Base-by-base conservation (phyloP, 106 monocot species). In the Ottelia alismoides region DNA sequence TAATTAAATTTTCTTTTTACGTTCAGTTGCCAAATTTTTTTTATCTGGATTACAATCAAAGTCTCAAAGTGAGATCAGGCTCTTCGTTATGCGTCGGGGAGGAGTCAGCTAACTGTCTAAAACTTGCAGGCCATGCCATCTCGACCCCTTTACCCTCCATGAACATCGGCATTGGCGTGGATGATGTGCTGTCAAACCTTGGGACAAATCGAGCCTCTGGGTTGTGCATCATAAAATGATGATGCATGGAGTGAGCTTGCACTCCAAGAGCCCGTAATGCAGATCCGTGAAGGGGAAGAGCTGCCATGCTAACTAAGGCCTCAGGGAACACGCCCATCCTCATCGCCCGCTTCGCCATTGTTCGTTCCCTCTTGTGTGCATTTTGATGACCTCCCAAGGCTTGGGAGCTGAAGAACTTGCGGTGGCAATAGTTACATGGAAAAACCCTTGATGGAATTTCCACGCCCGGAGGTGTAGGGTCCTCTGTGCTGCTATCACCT, bases 381-480 rank as follows among this genome's bases (percentile, higher is more conserved):
- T 79, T 79, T 35, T 79, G 78, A 40, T 79, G 78, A 22, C 78
- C 78, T 0, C 78, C 73, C 24, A 79, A 27, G 6, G 78, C 73
- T 46, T 73, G 73, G 2, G 78, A 76, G 63, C 76, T 82, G 65
- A 30, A 76, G 72, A 81, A 81, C 52, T 81, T 72, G 14, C 81
- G 62, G 22, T 62, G 63, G 72, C 81, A 81, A 58, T 81, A 81
- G 72, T 81, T 81, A 69, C 76, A 82, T 14, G 73, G 66, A 55
- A 76, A 76, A 43, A 70, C 66, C 22, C 73, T 50, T 0, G 55
- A 16, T 0, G 73, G 65, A 22, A 55, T 29, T 0, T 55, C 27
- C n/a, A 31, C 10, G 2, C 11, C 40, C 18, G 22, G 25, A 20
- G 30, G 1, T 14, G 24, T 25, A 3, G 30, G 2, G 2, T 11